Evolutionary conservation across 208 protist genomes (phyloP), one percentile per base, ranked within the genome.

Genomic region (Crithidia fasciculata): DNA sequence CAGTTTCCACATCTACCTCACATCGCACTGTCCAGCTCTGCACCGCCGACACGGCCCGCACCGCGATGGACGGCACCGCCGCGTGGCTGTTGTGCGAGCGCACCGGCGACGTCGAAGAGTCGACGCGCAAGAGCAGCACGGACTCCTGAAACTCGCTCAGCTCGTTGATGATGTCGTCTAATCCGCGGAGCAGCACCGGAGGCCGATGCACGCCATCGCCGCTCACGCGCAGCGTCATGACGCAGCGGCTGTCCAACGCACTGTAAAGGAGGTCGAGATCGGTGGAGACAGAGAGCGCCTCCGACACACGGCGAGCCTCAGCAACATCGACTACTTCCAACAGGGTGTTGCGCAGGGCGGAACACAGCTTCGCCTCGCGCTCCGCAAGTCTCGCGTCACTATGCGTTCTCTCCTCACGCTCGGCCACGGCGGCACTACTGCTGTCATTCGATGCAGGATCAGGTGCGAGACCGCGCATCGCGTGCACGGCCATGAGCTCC

Each of bases 81-180:
- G 36, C 15, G 37, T 41, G 53, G 41, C 40, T 44, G 69, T 44
- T 18, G 61, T 69, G 60, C 50, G 44, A 40, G 19, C 65, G 65
- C 65, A 49, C 36, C 43, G 63, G 39, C 39, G 57, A 69, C 41
- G 64, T 68, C 49, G 58, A 12, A 28, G 61, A 67, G 76, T 77
- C 72, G n/a, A 70, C 72, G 3, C 69, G 78, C 36, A 73, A 60
- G 3, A 71, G 54, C 62, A 76, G 70, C 41, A 89, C 67, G 15
- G 84, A 79, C 44, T 85, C 81, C 58, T 89, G 84, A 61, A 86
- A 83, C 44, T 82, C 76, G 62, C 76, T 86, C 41, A 85, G 77
- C 57, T 91, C 84, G 59, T 82, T 76, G 18, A 79, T 74, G 28
- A 90, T 81, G 54, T 81, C 82, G 55, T 85, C 82, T 28, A 84